Percentiles rank a stretch among this genome's conserved stretches.
phyloP scores from a whole-genome alignment of 2,329 filamentous ascomycete species.

The Colletotrichum acutatum region DNA sequence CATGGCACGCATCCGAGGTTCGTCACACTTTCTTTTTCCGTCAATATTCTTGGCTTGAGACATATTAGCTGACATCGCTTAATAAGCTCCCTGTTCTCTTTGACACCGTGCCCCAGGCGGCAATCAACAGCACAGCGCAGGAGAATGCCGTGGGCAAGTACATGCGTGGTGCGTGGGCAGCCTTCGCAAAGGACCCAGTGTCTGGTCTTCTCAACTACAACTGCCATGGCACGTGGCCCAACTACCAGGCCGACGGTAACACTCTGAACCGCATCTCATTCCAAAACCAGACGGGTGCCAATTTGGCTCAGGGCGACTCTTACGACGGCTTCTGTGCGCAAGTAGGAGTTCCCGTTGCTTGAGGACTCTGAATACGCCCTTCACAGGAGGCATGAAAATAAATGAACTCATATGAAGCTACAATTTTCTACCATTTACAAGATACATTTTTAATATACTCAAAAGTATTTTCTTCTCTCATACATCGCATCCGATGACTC shows the following conservation, averaged over 20 bases:
- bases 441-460: neutral
- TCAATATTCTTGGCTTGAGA: neutral
- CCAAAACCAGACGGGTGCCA: conserved; percentile 41
- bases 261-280: conserved; percentile 42
- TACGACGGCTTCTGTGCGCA: conserved; percentile 30
- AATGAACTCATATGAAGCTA: neutral
- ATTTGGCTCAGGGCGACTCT: conserved; percentile 34
- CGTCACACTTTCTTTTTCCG: conserved; percentile 8
- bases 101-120: conserved; percentile 39
- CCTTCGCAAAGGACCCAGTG: conserved; percentile 51
- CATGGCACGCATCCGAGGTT: conserved; percentile 47
- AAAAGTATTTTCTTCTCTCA: neutral
- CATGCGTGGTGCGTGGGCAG: conserved; percentile 50
- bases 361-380: neutral
- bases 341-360: conserved; percentile 4
- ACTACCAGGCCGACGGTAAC: conserved; percentile 25
- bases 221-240: conserved; percentile 41
- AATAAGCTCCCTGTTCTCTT: conserved; percentile 45
- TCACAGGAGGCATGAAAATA: neutral
- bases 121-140: conserved; percentile 38
- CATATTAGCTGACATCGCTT: conserved; percentile 5
- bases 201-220: conserved; percentile 44
- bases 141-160: conserved; percentile 45
- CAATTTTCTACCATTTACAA: neutral
- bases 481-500: too few relatives aligned